Evolutionary conservation across 805 yeast species (phyloP), one percentile per base, ranked within the genome.

Genomic region (Candida incommunis): DNA sequence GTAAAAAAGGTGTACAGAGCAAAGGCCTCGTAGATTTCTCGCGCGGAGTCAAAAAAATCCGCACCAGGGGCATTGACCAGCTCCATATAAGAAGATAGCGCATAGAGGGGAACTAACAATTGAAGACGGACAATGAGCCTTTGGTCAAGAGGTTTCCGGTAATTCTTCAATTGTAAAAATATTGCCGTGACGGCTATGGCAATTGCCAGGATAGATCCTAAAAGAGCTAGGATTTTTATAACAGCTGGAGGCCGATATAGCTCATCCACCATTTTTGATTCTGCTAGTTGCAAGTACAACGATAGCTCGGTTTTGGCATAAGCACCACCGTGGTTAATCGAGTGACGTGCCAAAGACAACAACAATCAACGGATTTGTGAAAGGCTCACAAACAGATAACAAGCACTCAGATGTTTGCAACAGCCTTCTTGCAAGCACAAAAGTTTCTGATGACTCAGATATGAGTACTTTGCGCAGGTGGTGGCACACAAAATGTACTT

Each of bases 1-100:
- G 90, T 74, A 66, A 84, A 90, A 60, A 92, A 92, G 1, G 96
- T 86, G 62, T 92, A 92, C 26, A 92, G 83, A 26, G 88, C 96
- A 63, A 92, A 85, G 0, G 97, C 96, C 62, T 92, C 98, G 62
- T 92, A 92, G 1, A 90, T 75, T 59, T 92, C 98, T 41, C 92
- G 69, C 0, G 83, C 54, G 0, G 95, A 94, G 52, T 82, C 92
- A 2, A 86, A 52, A 46, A 68, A 67, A 45, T 60, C 64, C 42
- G 70, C 76, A 24, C 66, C 49, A 3, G 52, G 52, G n/a, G 68
- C 75, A 59, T 68, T 64, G 16, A 67, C 64, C 20, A 80, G 68
- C 53, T 77, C 71, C 2, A 73, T 53, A 55, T 74, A 82, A 56
- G 95, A 82, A 9, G 86, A 70, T 0, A 80, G 49, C 3, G 94